These are phyloP conservation scores for Anisodus acutangulus DNA, from an alignment of 257 asterid species.

Conservation along the genomic window DNA sequence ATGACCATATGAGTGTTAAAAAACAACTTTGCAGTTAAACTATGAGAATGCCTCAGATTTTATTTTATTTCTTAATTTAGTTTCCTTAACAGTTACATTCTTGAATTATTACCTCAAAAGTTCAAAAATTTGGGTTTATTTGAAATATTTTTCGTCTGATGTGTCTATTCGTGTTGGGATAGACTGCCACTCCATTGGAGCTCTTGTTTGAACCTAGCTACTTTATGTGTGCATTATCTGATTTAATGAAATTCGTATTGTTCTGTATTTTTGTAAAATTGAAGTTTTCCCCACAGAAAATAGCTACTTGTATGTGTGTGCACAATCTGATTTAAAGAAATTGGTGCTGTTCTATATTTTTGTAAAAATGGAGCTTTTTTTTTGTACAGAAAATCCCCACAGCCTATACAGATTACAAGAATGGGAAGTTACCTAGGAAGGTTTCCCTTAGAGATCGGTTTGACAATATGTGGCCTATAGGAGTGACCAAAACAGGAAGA, in stretches of 20 bases:
- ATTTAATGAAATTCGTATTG: not conserved
- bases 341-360: not conserved
- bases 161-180: no score
- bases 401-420: not conserved
- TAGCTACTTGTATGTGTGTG: no score
- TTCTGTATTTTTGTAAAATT: no score
- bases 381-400: conserved; percentile 9
- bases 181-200: no score
- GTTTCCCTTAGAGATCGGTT: conserved; percentile 2
- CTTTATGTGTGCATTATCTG: not conserved
- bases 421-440: not conserved
- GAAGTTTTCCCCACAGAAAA: not conserved
- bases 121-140: no score
- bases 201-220: no score
- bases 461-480: conserved; percentile 25
- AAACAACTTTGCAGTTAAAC: no score
- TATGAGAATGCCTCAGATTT: no score
- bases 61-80: no score
- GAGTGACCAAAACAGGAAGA: not conserved
- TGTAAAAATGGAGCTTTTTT: not conserved
- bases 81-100: no score
- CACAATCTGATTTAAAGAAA: not conserved
- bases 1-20: no score
- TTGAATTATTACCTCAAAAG: no score
- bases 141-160: not conserved